phyloP scores from a whole-genome alignment of 257 asterid species.

The Solanum gracilifrons region DNA sequence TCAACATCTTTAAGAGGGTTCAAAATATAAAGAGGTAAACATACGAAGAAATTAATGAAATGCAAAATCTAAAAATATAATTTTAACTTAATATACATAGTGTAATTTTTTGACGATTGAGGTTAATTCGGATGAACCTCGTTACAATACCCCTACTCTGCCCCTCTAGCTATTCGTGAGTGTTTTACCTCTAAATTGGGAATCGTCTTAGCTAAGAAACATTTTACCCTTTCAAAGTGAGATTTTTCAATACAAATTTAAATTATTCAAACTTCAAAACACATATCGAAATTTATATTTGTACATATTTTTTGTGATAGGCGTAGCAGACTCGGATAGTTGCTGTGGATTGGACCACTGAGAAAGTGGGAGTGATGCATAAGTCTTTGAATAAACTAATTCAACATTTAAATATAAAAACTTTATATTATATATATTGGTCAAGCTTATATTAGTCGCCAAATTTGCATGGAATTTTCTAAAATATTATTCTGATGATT shows the following conservation, averaged over 20 bases:
- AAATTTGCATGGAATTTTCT: neutral
- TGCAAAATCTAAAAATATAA: too few relatives aligned
- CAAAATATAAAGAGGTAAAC: neutral
- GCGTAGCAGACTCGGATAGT: neutral
- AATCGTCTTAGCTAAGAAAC: neutral
- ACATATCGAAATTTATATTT: neutral
- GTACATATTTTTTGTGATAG: neutral
- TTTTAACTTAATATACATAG: too few relatives aligned
- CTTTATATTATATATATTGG: neutral
- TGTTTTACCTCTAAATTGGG: too few relatives aligned
- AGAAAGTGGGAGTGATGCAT: neutral
- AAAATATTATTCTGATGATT: neutral
- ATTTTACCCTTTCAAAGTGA: neutral
- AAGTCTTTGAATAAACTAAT: neutral
- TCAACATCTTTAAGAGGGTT: too few relatives aligned
- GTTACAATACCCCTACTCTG: fast-evolving
- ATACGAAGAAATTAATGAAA: neutral
- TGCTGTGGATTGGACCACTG: neutral
- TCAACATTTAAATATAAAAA: neutral
- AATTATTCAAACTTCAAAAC: neutral
- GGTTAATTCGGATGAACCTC: neutral
- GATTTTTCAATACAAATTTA: fast-evolving
- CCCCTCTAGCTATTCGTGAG: neutral
- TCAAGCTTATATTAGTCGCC: neutral
- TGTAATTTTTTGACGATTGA: too few relatives aligned